phyloP scores from a whole-genome alignment of 495 filamentous ascomycete genomes.

The Penicillium angulare region DNA sequence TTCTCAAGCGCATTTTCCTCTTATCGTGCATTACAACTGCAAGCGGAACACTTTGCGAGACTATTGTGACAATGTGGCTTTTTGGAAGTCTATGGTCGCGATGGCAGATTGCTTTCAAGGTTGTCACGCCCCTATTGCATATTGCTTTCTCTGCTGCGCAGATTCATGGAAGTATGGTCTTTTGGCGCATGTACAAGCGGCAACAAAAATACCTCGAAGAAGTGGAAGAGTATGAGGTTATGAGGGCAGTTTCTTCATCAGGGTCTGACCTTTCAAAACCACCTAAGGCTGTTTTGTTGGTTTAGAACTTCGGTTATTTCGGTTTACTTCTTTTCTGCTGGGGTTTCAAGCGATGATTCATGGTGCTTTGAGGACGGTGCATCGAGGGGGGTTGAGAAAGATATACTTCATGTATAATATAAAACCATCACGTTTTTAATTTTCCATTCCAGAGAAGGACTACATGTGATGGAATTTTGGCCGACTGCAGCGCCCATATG shows the following conservation, averaged over 20 bases:
- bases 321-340: too few relatives aligned
- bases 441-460: too few relatives aligned
- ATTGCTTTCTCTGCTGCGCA: constrained; percentile 43
- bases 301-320: too few relatives aligned
- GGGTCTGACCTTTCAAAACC: not conserved
- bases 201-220: constrained; percentile 28
- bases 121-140: constrained; percentile 49
- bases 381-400: too few relatives aligned
- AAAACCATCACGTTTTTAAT: too few relatives aligned
- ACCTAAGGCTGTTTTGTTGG: not conserved
- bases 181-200: constrained; percentile 41
- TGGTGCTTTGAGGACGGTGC: too few relatives aligned
- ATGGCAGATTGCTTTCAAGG: constrained; percentile 49
- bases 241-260: not conserved
- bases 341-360: too few relatives aligned
- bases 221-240: not conserved
- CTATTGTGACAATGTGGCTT: constrained; percentile 47
- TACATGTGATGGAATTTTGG: too few relatives aligned
- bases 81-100: constrained; percentile 46
- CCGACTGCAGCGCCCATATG: too few relatives aligned
- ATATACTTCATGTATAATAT: too few relatives aligned
- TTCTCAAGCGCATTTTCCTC: constrained; percentile 42
- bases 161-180: constrained; percentile 44
- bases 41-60: constrained; percentile 42
- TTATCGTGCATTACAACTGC: constrained; percentile 40